These are phyloP conservation scores for Claviceps sp. DNA, from an alignment of 2,329 filamentous ascomycete species.

Conservation along the genomic window DNA sequence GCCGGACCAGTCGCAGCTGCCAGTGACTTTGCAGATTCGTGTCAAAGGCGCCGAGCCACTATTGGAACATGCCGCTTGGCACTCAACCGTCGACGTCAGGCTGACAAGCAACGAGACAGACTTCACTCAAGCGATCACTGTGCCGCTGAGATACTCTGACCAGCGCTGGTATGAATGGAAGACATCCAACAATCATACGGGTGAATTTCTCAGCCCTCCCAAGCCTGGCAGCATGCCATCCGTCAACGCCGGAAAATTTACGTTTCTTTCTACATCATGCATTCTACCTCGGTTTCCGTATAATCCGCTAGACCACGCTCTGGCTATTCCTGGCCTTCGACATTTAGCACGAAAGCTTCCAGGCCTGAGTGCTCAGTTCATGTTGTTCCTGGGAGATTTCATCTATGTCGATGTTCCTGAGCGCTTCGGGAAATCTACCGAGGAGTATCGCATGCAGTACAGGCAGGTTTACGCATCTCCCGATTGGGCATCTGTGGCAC, in stretches of 20 bases:
- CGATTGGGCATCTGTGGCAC: slow-evolving; percentile 65
- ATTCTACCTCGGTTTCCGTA: slow-evolving; percentile 89
- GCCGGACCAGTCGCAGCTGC: slow-evolving; percentile 60
- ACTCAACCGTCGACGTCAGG: slow-evolving; percentile 48
- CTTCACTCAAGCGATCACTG: slow-evolving; percentile 58
- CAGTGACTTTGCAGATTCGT: slow-evolving; percentile 57
- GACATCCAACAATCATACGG: slow-evolving; percentile 75
- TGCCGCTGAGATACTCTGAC: slow-evolving; percentile 50
- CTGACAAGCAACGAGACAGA: slow-evolving; percentile 66
- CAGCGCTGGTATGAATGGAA: slow-evolving; percentile 71
- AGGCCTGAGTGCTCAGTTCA: slow-evolving; percentile 59
- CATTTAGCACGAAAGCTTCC: slow-evolving; percentile 63
- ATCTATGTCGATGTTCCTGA: slow-evolving; percentile 84
- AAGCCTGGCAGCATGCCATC: slow-evolving; percentile 48
- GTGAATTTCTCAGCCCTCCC: slow-evolving; percentile 69
- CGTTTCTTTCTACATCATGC: slow-evolving; percentile 85
- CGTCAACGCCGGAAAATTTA: slow-evolving; percentile 57
- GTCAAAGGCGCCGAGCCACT: slow-evolving; percentile 36
- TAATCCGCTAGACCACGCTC: slow-evolving; percentile 65
- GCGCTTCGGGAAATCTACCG: slow-evolving; percentile 55
- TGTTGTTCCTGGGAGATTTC: slow-evolving; percentile 76
- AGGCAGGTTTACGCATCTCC: slow-evolving; percentile 91
- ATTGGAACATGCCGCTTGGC: slow-evolving; percentile 49
- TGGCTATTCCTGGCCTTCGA: slow-evolving; percentile 69
- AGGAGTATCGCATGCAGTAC: slow-evolving; percentile 83